These are phyloP conservation scores for Fraxinus quadrangulata DNA, from an alignment of 257 asterid genomes.

Conservation along the genomic window DNA sequence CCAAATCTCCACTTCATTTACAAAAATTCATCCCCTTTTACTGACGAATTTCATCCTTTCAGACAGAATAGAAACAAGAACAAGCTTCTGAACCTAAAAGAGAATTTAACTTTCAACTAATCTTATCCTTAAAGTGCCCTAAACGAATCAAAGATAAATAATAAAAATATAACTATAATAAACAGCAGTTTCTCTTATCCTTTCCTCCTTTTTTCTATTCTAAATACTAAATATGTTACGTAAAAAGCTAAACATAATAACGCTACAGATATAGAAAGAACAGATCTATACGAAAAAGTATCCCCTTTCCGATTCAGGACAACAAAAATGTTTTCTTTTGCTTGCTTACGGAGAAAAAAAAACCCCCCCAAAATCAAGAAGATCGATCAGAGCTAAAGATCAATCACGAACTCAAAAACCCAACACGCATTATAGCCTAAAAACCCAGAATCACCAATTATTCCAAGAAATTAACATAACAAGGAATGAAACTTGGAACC, in stretches of 20 bases:
- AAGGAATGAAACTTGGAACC: constrained; percentile 25
- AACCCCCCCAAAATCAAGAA: constrained; percentile 8
- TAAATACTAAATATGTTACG: not conserved
- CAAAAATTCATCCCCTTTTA: constrained; percentile 10
- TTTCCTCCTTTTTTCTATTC: constrained; percentile 10
- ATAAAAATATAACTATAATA: constrained; percentile 4
- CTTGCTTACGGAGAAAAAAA: not conserved
- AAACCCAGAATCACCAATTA: constrained; percentile 25
- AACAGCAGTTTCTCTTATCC: constrained; percentile 14
- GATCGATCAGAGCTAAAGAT: constrained; percentile 25
- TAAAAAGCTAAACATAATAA: constrained; percentile 32
- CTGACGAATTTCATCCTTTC: constrained; percentile 7
- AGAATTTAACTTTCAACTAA: constrained; percentile 28
- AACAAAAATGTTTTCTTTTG: not conserved
- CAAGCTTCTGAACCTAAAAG: constrained; percentile 28
- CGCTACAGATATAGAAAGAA: not conserved
- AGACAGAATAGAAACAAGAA: constrained; percentile 25
- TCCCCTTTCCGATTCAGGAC: not conserved
- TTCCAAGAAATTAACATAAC: constrained; percentile 9
- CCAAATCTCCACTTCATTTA: constrained; percentile 6
- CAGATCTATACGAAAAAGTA: constrained; percentile 6
- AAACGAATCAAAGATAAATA: constrained; percentile 1
- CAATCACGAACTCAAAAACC: constrained; percentile 10
- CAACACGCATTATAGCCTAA: constrained; percentile 10
- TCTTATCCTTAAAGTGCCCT: constrained; percentile 33